These are phyloP conservation scores for Castanea mollissima DNA, from an alignment of 306 rosid genomes.

Conservation along the genomic window DNA sequence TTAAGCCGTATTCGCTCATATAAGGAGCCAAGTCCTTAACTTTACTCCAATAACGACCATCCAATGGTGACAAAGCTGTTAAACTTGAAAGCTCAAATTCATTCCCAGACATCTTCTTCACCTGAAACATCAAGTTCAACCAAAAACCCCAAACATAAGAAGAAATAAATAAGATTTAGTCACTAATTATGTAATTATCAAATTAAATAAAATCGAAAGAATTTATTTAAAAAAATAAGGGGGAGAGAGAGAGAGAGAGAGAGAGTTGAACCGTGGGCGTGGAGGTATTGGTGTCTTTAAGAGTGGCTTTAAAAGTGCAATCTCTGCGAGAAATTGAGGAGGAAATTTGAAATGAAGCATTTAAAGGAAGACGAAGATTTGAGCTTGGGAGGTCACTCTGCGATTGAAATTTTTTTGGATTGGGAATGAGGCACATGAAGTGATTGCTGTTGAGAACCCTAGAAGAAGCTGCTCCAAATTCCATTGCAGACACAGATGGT, in stretches of 20 bases:
- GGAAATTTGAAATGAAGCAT: neutral
- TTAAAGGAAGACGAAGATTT: neutral
- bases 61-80: slow-evolving; percentile 73
- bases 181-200: neutral
- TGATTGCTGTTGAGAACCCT: slow-evolving; percentile 14
- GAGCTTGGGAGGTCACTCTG: neutral
- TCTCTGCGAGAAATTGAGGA: slow-evolving; percentile 13
- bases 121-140: slow-evolving; percentile 8
- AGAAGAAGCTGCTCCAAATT: slow-evolving; percentile 13
- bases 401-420: neutral
- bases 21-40: slow-evolving; percentile 61
- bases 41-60: slow-evolving; percentile 68
- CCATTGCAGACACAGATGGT: slow-evolving; percentile 11
- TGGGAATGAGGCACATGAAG: neutral
- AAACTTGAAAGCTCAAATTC: slow-evolving; percentile 47
- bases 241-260: neutral
- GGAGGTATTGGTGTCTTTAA: neutral
- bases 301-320: slow-evolving; percentile 26
- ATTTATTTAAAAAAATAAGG: neutral
- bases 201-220: neutral
- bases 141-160: neutral
- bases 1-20: slow-evolving; percentile 60
- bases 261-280: slow-evolving; percentile 15
- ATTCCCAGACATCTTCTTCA: slow-evolving; percentile 12
- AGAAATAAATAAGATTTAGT: neutral